Percentiles rank a stretch among this genome's conserved stretches.
Conservation (phyloP, 2,329 filamentous ascomycete genomes). For the Aureobasidium sp. region DNA sequence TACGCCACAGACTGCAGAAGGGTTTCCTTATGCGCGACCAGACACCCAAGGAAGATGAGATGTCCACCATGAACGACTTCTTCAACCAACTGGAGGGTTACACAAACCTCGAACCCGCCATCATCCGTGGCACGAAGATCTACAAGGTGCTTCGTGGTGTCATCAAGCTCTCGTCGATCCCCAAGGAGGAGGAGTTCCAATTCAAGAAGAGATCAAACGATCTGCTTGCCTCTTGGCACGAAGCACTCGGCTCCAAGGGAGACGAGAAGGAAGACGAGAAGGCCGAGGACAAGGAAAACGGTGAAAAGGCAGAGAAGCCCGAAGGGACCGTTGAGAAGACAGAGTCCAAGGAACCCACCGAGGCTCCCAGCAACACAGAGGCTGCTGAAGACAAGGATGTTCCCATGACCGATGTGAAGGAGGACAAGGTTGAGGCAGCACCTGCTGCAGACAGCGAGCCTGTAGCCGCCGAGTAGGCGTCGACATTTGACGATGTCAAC, state of each 20-base stretch:
- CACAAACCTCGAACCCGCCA: conserved; percentile 73
- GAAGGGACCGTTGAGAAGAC: conserved; percentile 27
- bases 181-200: conserved; percentile 76
- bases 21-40: conserved; percentile 80
- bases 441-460: conserved; percentile 17
- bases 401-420: conserved; percentile 25
- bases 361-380: conserved; percentile 22
- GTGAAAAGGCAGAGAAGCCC: conserved; percentile 23
- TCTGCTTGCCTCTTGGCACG: conserved; percentile 83
- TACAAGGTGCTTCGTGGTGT: conserved; percentile 97
- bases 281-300: not conserved
- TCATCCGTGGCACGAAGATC: conserved; percentile 89
- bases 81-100: conserved; percentile 72
- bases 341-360: conserved; percentile 17
- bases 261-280: conserved; percentile 9
- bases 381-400: conserved; percentile 23
- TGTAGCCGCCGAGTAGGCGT: conserved; percentile 15
- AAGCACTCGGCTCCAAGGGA: conserved; percentile 46
- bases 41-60: conserved; percentile 77
- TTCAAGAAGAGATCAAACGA: conserved; percentile 78
- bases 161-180: conserved; percentile 76
- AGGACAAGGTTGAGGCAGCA: conserved; percentile 16
- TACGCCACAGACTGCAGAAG: conserved; percentile 90
- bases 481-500: not conserved
- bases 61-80: conserved; percentile 68